Evolutionary conservation across 306 rosid genomes (phyloP).

Genomic region (Prunus armeniaca): DNA sequence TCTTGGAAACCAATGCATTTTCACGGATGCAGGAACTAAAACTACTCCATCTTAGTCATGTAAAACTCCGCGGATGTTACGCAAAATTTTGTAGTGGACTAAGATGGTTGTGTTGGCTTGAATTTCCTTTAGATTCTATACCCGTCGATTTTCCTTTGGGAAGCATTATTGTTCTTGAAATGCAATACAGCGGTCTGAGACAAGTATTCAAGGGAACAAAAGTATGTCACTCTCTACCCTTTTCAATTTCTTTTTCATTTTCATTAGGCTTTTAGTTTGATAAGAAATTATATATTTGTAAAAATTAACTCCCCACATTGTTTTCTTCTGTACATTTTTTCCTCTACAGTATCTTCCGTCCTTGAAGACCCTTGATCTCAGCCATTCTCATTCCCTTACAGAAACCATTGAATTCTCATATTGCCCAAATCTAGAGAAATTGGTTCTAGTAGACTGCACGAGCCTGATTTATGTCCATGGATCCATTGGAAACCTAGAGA

Average conservation of each 20-base stretch:
- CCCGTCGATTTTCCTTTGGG: neutral
- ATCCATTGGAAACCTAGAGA: conserved; percentile 12
- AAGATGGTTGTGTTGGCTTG: conserved; percentile 8
- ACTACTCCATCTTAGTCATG: conserved; percentile 6
- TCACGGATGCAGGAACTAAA: neutral
- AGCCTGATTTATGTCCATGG: neutral
- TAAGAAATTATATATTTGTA: neutral
- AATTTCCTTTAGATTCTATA: conserved; percentile 7
- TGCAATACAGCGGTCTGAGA: conserved; percentile 3
- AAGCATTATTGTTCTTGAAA: conserved; percentile 7
- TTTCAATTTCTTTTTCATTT: neutral
- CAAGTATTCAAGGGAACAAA: neutral
- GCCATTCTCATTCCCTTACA: conserved; percentile 2
- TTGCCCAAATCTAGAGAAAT: conserved; percentile 5
- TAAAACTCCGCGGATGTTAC: neutral
- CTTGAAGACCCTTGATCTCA: conserved; percentile 10
- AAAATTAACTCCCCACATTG: neutral
- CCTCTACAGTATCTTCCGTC: neutral
- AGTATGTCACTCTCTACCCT: neutral
- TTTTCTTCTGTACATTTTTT: neutral
- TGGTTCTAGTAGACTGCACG: conserved; percentile 2
- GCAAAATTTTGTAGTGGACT: neutral
- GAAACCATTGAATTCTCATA: neutral
- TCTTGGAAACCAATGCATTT: conserved; percentile 3
- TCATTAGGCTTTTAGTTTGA: neutral